Percentiles rank a stretch among this genome's conserved stretches.
Evolutionary conservation across 2,329 filamentous ascomycete species (phyloP).

Genomic region (Pseudodiploospora longispora): DNA sequence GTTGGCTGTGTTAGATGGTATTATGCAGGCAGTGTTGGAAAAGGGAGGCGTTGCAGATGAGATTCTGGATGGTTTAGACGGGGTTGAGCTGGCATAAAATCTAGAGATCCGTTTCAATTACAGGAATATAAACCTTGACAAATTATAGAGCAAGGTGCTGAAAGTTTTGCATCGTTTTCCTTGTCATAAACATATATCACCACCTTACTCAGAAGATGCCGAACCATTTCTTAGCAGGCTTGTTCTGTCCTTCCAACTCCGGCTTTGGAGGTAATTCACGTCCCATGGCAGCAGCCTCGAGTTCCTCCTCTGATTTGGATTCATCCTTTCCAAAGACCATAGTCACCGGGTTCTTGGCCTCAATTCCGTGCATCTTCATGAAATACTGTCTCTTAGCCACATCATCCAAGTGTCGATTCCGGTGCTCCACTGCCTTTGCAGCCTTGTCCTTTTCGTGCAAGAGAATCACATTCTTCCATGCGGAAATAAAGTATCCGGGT

Average conservation of each 20-base stretch:
- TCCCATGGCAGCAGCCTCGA: slow-evolving; percentile 28
- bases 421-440: slow-evolving; percentile 59
- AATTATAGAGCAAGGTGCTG: neutral
- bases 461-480: slow-evolving; percentile 63
- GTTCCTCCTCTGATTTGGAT: slow-evolving; percentile 26
- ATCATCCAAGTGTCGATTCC: slow-evolving; percentile 71
- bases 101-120: neutral
- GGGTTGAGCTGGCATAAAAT: slow-evolving; percentile 56
- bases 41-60: slow-evolving; percentile 77
- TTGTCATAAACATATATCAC: no score
- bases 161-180: no score
- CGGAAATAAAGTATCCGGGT: slow-evolving; percentile 58
- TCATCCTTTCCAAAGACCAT: slow-evolving; percentile 33
- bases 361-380: slow-evolving; percentile 76
- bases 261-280: slow-evolving; percentile 23
- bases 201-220: slow-evolving; percentile 58
- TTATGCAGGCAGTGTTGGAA: slow-evolving; percentile 70
- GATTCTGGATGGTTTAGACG: slow-evolving; percentile 72
- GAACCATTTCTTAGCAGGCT: slow-evolving; percentile 57
- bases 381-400: slow-evolving; percentile 80
- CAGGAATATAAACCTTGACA: neutral
- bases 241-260: slow-evolving; percentile 15
- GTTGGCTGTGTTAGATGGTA: slow-evolving; percentile 60
- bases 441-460: slow-evolving; percentile 69
- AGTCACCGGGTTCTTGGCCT: slow-evolving; percentile 50